Evolutionary conservation across 1,284 basidiomycete species (phyloP), one percentile per base, ranked within the genome.

Genomic region (Ustilago sp.): DNA sequence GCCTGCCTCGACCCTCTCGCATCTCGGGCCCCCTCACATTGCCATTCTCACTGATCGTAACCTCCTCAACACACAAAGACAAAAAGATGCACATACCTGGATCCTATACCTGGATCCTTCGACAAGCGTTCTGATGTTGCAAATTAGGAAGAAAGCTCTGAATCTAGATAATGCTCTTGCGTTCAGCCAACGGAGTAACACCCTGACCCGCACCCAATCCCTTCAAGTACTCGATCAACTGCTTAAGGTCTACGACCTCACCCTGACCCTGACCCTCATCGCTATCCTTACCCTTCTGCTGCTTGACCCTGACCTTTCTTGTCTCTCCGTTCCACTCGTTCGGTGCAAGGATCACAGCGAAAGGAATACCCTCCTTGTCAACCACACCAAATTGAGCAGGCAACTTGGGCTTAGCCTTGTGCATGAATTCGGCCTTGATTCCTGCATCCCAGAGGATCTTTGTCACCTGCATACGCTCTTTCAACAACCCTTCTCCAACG

Each of bases 401-500:
- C 2, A 89, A 88, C 41, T 94, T 88, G 35, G 88, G 86, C 86
- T 98, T 98, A 72, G 89, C 90, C 87, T 98, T 98, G 82, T 94
- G 93, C 84, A 95, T 88, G 88, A 94, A 99, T 86, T 98, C 96
- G 71, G 93, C 91, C 93, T 94, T 94, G 87, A 99, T 93, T 0
- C 95, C 95, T 2, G 91, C 92, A 73, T 92, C 92, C 86, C 97
- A 91, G 62, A 99, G 88, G 87, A 93, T 91, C 83, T 91, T 91
- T 53, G 92, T 93, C 23, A 99, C 89, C 83, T 87, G 88, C 85
- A 99, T 92, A 23, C 97, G 90, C 88, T 98, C 94, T 82, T 91
- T 90, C 51, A 98, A 87, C 72, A 98, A 86, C 6, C 95, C 94
- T 81, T 95, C 94, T 53, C 95, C 95, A 53, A 95, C 92, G 35